Base-by-base conservation (phyloP, 495 filamentous ascomycete species). In the Friedmanniomyces endolithicus region DNA sequence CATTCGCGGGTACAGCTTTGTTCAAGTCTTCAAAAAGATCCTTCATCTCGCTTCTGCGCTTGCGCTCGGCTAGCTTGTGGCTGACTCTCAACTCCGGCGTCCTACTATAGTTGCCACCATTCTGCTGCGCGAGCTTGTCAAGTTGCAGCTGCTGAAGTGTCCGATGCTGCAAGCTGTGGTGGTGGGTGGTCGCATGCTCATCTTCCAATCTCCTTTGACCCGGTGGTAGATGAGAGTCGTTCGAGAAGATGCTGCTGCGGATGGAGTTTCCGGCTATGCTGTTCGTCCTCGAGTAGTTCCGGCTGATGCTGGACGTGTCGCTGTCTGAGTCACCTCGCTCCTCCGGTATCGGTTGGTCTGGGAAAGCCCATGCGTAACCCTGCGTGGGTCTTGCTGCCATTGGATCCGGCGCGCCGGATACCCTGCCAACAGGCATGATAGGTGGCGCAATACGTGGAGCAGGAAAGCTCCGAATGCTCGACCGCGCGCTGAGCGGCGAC, bases 1-100 rank as follows among this genome's bases (percentile, higher is more conserved):
- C 81, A 55, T 85, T 86, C 52, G 88, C 82, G 6, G 90, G 90
- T 58, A 96, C 81, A 39, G 88, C 77, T 50, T 83, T 76, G 35
- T 90, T 81, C 23, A 99, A 71, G 44, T 84, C 77, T 58, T 99
- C 92, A 65, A 97, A 97, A 7, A 96, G 76, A 64, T 90, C 84
- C 69, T 99, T 99, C 92, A 99, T 97, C 67, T 99, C 92, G 47
- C 88, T 95, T 33, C 92, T 80, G 16, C 92, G 84, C 70, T 97
- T 99, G 34, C 92, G 78, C 71, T 99, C 92, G 6, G 92, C 92
- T 44, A 97, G 75, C 65, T 99, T 99, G 61, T 99, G 92, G 47
- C 87, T 95, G 31, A 95, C 83, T 35, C 92, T 77, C n/a, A 97
- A 74, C 67, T 96, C 92, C 8, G 92, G 92, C 1, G 92, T 99